These are phyloP conservation scores for Marsdenia floribunda DNA, from an alignment of 257 asterid genomes.

Conservation along the genomic window DNA sequence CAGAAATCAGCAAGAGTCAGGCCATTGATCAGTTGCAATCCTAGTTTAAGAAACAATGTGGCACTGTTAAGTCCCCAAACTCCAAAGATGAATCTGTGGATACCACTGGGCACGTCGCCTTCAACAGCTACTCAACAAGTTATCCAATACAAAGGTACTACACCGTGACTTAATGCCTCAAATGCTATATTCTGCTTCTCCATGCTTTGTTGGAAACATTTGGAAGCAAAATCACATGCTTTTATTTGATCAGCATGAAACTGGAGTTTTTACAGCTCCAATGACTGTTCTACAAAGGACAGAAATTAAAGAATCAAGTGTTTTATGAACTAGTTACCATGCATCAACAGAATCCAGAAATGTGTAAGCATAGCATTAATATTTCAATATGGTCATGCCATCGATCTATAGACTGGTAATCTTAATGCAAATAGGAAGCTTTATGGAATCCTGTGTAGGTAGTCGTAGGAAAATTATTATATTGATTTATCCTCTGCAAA, in stretches of 20 bases:
- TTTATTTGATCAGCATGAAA: neutral
- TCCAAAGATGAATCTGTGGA: conserved; percentile 22
- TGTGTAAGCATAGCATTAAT: neutral
- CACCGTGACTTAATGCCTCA: neutral
- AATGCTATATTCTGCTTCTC: neutral
- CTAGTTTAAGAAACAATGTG: conserved; percentile 17
- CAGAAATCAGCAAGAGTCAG: conserved; percentile 21
- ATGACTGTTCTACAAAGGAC: neutral
- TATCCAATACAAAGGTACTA: neutral
- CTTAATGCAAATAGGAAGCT: neutral
- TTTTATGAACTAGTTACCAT: neutral
- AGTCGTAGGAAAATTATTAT: neutral
- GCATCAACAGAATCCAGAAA: neutral
- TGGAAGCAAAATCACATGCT: neutral
- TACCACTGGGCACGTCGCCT: conserved; percentile 51
- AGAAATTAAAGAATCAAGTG: neutral
- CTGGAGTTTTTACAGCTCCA: neutral
- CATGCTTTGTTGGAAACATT: neutral
- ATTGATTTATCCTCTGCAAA: neutral
- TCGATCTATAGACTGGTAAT: neutral
- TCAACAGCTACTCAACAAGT: conserved; percentile 25
- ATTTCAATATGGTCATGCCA: neutral
- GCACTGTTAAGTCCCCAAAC: conserved; percentile 29
- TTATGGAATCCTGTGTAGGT: neutral
- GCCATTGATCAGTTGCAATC: conserved; percentile 25